phyloP scores from a whole-genome alignment of 1,139 yeast species.

The Hemisphaericaspora subhashii region DNA sequence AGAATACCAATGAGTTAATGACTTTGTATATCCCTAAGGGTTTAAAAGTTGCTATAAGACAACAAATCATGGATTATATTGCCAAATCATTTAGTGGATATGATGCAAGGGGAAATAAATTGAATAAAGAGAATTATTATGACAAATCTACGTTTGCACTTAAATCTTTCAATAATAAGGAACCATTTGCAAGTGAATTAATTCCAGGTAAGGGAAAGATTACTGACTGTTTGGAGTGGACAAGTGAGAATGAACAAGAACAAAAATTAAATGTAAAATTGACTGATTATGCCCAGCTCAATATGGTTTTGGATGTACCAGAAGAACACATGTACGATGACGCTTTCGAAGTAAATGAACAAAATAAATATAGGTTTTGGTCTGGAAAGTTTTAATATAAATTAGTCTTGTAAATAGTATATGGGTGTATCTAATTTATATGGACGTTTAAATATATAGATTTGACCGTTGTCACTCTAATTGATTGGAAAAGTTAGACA shows the following conservation, averaged over 20 bases:
- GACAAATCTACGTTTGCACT: conserved; percentile 28
- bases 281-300: conserved; percentile 7
- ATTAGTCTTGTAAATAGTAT: conserved; percentile 4
- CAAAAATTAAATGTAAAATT: conserved; percentile 1
- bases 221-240: background rate
- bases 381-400: too few species aligned
- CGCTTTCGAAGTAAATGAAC: conserved; percentile 12
- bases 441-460: too few species aligned
- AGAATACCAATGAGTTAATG: conserved; percentile 27
- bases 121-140: conserved; percentile 31
- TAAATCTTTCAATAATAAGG: conserved; percentile 23
- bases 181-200: conserved; percentile 27
- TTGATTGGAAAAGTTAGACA: too few species aligned
- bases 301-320: conserved; percentile 1
- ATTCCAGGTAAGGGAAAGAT: conserved; percentile 15
- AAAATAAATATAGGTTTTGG: conserved; percentile 20
- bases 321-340: conserved; percentile 12
- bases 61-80: conserved; percentile 37
- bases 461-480: too few species aligned
- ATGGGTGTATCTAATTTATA: too few species aligned
- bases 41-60: conserved; percentile 32
- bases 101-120: conserved; percentile 38
- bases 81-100: conserved; percentile 35
- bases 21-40: conserved; percentile 35
- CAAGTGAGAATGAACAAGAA: conserved; percentile 5